phyloP scores from a whole-genome alignment of 2,329 filamentous ascomycete genomes.

The Didymella glomerata region DNA sequence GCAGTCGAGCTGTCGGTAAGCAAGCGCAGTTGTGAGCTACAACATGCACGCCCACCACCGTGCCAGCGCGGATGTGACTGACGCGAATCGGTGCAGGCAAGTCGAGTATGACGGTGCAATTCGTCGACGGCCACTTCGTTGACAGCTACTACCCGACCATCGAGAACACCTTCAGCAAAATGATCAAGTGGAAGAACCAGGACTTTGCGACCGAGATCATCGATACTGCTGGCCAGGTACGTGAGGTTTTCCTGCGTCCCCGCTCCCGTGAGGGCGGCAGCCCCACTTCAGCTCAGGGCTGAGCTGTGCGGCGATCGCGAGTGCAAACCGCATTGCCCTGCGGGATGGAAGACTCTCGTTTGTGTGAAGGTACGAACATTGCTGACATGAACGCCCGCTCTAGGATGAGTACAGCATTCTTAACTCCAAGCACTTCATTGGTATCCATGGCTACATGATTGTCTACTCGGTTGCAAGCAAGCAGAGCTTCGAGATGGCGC shows the following conservation, averaged over 20 bases:
- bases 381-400: conserved; percentile 33
- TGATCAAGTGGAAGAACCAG: conserved; percentile 90
- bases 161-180: conserved; percentile 97
- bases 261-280: conserved; percentile 24
- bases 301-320: conserved; percentile 1
- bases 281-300: conserved; percentile 25
- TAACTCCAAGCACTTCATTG: conserved; percentile 98
- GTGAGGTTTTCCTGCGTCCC: conserved; percentile 38
- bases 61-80: conserved; percentile 13
- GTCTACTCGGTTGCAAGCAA: conserved; percentile 97
- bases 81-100: conserved; percentile 71
- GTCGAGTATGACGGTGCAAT: conserved; percentile 95
- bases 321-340: background rate
- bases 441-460: conserved; percentile 98
- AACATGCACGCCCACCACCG: conserved; percentile 14
- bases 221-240: conserved; percentile 92
- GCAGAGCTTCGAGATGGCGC: conserved; percentile 96
- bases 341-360: background rate
- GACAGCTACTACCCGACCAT: conserved; percentile 99
- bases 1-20: conserved; percentile 89
- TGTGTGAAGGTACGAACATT: background rate
- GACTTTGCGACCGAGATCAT: conserved; percentile 97
- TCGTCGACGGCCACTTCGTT: conserved; percentile 97
- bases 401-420: conserved; percentile 98
- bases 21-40: conserved; percentile 29